A percentile compares a stretch with the other conserved stretches of the same genome.
Evolutionary conservation across 2,329 filamentous ascomycete species (phyloP).

Genomic region (Neonectria sp.): DNA sequence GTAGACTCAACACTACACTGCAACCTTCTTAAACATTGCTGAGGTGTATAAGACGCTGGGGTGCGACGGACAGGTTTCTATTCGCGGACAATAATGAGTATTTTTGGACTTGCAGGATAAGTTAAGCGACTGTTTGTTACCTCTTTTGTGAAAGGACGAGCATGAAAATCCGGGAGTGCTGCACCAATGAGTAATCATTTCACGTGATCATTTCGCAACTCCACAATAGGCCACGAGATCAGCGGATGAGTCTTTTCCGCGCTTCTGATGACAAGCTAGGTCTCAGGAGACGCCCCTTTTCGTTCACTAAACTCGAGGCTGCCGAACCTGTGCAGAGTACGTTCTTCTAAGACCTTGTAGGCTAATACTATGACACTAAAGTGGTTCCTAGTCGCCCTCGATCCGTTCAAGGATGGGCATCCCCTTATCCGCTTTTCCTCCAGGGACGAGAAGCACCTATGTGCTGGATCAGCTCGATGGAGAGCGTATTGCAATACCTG

Average conservation of each 20-base stretch:
- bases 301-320: neutral
- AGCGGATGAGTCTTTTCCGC: neutral
- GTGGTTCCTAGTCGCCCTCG: neutral
- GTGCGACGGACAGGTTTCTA: too few species aligned
- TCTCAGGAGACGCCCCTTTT: neutral
- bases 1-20: too few species aligned
- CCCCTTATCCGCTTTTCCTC: neutral
- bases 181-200: too few species aligned
- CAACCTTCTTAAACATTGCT: too few species aligned
- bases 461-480: slow-evolving; percentile 1
- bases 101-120: too few species aligned
- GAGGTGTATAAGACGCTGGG: too few species aligned
- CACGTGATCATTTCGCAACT: neutral
- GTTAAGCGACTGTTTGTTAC: too few species aligned
- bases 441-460: slow-evolving; percentile 2
- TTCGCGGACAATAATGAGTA: too few species aligned
- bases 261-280: neutral
- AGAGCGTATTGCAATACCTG: slow-evolving; percentile 7
- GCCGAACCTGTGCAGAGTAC: neutral
- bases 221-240: neutral
- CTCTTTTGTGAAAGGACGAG: too few species aligned
- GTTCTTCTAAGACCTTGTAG: neutral
- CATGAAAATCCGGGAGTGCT: too few species aligned
- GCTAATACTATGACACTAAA: neutral
- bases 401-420: neutral